These are phyloP conservation scores for Monosporozyma aquatica DNA, from an alignment of 805 yeast genomes.

Conservation along the genomic window DNA sequence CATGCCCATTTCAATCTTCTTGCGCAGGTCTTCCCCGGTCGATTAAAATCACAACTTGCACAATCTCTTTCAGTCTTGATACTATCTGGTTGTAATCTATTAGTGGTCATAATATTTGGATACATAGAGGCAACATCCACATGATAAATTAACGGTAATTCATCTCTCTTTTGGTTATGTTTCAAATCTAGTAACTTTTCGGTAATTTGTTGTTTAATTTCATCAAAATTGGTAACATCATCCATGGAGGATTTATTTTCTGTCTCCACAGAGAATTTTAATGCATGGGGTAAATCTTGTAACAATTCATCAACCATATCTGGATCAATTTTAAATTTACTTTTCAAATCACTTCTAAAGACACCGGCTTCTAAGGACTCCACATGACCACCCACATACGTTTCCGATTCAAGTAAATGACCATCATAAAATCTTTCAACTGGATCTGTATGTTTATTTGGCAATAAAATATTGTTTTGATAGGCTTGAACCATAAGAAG, in stretches of 20 bases:
- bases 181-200: constrained; percentile 49
- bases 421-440: constrained; percentile 93
- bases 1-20: constrained; percentile 91
- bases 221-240: constrained; percentile 74
- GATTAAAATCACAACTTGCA: constrained; percentile 93
- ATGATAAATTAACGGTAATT: constrained; percentile 84
- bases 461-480: constrained; percentile 62
- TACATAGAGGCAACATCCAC: constrained; percentile 99
- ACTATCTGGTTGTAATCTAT: constrained; percentile 94
- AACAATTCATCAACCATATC: constrained; percentile 73
- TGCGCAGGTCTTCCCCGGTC: constrained; percentile 92
- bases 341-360: constrained; percentile 77
- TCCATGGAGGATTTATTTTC: constrained; percentile 67
- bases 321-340: constrained; percentile 70
- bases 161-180: constrained; percentile 54
- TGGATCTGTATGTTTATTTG: constrained; percentile 91
- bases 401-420: constrained; percentile 86
- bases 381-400: constrained; percentile 98
- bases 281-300: constrained; percentile 61
- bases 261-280: constrained; percentile 74
- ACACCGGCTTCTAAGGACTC: constrained; percentile 98
- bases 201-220: constrained; percentile 53
- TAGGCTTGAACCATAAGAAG: constrained; percentile 93
- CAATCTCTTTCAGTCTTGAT: constrained; percentile 93
- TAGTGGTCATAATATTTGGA: constrained; percentile 96